A percentile compares a stretch with the other conserved stretches of the same genome.
Evolutionary conservation across 2,329 filamentous ascomycete genomes (phyloP).

Genomic region (Monilinia polystroma): DNA sequence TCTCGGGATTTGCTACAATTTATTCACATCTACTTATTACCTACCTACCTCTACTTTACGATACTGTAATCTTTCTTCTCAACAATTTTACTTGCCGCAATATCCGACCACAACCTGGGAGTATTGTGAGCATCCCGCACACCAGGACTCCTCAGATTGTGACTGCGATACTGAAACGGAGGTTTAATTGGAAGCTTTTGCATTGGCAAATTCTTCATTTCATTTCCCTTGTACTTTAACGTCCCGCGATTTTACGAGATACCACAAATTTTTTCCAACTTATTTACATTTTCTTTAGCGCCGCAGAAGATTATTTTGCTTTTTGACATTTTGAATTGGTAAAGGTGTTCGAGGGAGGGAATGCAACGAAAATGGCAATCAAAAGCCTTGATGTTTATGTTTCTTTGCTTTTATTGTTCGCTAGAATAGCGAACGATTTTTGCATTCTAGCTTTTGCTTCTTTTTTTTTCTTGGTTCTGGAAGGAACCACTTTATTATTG

Average conservation of each 20-base stretch:
- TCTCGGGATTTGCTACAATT: background rate
- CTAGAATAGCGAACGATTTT: slow-evolving; percentile 12
- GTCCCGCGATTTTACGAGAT: slow-evolving; percentile 31
- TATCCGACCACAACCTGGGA: background rate
- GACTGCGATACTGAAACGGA: background rate
- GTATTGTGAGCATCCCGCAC: background rate
- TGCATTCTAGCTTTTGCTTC: background rate
- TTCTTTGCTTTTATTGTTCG: slow-evolving; percentile 16
- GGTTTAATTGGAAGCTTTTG: background rate
- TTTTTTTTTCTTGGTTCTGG: background rate
- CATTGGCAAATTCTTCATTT: slow-evolving; percentile 5
- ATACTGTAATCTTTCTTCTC: slow-evolving; percentile 9
- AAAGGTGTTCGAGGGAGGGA: slow-evolving; percentile 13
- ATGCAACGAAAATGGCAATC: slow-evolving; percentile 12
- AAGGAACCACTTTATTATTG: slow-evolving; percentile 1
- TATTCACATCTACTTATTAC: background rate
- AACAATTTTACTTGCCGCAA: slow-evolving; percentile 3
- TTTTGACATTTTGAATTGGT: slow-evolving; percentile 21
- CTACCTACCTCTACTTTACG: slow-evolving; percentile 16
- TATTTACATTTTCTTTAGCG: slow-evolving; percentile 11
- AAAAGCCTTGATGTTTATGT: slow-evolving; percentile 1
- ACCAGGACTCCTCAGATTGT: background rate
- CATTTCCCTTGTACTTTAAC: slow-evolving; percentile 26
- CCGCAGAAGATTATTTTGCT: slow-evolving; percentile 3
- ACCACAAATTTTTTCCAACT: slow-evolving; percentile 27